Evolutionary conservation across 306 rosid species (phyloP).

Genomic region (Inga oerstediana): DNA sequence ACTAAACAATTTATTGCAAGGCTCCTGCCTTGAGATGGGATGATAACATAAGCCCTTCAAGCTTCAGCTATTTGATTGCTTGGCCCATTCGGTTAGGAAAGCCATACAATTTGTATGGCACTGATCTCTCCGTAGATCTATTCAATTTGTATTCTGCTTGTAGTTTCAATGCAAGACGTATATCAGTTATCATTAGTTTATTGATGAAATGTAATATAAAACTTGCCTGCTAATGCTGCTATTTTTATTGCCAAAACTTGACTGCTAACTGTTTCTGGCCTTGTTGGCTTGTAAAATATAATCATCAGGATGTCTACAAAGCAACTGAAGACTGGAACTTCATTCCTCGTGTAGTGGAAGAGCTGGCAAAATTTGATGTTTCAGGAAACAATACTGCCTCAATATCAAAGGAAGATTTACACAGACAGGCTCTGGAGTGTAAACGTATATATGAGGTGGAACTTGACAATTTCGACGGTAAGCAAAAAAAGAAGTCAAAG

Average conservation of each 20-base stretch:
- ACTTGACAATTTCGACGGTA: conserved; percentile 46
- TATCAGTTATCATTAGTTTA: conserved; percentile 2
- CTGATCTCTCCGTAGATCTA: conserved; percentile 1
- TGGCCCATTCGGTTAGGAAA: background rate
- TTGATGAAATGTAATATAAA: conserved; percentile 7
- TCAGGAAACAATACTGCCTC: conserved; percentile 34
- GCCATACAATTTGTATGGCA: background rate
- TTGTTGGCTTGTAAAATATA: conserved; percentile 21
- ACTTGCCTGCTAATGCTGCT: background rate
- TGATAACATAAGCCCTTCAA: background rate
- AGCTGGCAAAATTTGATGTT: conserved; percentile 61
- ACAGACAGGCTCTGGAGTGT: conserved; percentile 59
- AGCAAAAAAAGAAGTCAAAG: conserved; percentile 42
- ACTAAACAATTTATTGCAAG: conserved; percentile 1
- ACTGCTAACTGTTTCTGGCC: conserved; percentile 20
- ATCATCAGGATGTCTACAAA: conserved; percentile 62
- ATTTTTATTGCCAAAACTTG: background rate
- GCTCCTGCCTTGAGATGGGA: background rate
- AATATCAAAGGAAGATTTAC: conserved; percentile 68
- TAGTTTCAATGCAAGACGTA: conserved; percentile 8
- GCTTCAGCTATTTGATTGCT: background rate
- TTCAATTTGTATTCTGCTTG: conserved; percentile 9
- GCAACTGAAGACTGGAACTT: conserved; percentile 78
- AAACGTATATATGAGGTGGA: conserved; percentile 71
- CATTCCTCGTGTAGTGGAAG: conserved; percentile 77